Conservation (phyloP, 208 protist genomes). For the Naegleria fowleri region DNA sequence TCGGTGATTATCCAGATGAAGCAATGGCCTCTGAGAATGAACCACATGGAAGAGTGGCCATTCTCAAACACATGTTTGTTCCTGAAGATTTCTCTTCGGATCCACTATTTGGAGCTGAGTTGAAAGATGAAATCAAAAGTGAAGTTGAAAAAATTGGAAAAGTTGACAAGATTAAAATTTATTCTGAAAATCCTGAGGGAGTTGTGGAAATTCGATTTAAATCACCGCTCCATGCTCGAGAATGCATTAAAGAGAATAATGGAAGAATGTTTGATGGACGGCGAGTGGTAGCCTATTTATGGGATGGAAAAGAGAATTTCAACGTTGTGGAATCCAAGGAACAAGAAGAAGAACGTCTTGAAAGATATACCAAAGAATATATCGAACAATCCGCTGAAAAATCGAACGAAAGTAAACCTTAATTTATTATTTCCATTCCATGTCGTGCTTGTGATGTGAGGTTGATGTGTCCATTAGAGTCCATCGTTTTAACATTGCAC, state of each 20-base stretch:
- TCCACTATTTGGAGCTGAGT: not conserved
- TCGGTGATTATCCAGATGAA: no score
- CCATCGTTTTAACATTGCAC: no score
- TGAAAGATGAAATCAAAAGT: conserved; percentile 1
- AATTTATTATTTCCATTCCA: no score
- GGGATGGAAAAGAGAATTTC: not conserved
- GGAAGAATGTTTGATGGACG: not conserved
- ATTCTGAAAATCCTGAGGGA: conserved; percentile 1
- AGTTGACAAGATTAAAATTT: conserved; percentile 9
- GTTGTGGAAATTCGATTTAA: conserved; percentile 22
- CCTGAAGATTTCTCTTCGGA: not conserved
- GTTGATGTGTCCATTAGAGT: no score
- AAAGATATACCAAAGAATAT: not conserved
- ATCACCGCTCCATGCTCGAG: not conserved
- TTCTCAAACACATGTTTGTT: conserved; percentile 17
- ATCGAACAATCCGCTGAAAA: not conserved
- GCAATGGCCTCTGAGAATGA: not conserved
- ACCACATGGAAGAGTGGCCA: not conserved
- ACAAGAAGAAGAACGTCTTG: not conserved
- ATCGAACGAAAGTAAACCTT: no score
- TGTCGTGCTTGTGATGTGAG: no score
- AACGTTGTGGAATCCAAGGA: not conserved
- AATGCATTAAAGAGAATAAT: not conserved
- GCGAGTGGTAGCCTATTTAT: not conserved
- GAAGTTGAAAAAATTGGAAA: conserved; percentile 1